Percentiles rank a stretch among this genome's conserved stretches.
phyloP scores from a whole-genome alignment of 163 green algal species.

The Scenedesmus sp. region DNA sequence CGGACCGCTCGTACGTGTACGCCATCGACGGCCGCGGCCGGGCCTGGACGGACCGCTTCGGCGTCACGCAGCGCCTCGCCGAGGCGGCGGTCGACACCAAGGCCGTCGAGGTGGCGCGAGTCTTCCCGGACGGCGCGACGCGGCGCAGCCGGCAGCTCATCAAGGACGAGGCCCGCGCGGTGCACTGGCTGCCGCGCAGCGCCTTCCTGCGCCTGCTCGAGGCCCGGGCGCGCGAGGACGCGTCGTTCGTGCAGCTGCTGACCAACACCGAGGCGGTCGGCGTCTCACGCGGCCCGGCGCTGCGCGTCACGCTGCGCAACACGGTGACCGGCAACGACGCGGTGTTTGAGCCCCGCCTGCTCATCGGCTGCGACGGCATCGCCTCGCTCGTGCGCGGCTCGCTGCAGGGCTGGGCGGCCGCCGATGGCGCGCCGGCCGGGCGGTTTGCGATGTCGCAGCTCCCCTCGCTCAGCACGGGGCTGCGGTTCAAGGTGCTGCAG shows the following conservation, averaged over 20 bases:
- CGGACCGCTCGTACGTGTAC: slow-evolving; percentile 52
- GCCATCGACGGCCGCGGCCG: slow-evolving; percentile 52
- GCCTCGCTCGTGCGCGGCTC: slow-evolving; percentile 24
- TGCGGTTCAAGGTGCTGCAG: slow-evolving; percentile 60
- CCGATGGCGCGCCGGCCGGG: neutral
- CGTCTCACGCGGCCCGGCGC: neutral
- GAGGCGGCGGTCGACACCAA: slow-evolving; percentile 26
- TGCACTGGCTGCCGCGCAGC: slow-evolving; percentile 34
- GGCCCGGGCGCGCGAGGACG: neutral
- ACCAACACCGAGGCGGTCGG: slow-evolving; percentile 21
- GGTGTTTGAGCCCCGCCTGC: slow-evolving; percentile 41
- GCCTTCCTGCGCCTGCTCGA: slow-evolving; percentile 27
- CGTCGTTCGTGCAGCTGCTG: neutral
- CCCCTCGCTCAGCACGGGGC: slow-evolving; percentile 46
- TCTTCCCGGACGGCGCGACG: slow-evolving; percentile 6
- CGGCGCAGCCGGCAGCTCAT: neutral
- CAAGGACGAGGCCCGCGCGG: slow-evolving; percentile 18
- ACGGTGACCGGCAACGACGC: neutral
- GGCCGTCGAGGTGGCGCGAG: slow-evolving; percentile 14
- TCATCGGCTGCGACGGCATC: slow-evolving; percentile 59
- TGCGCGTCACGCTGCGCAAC: slow-evolving; percentile 18
- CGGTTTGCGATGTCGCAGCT: slow-evolving; percentile 38
- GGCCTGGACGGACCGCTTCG: slow-evolving; percentile 34
- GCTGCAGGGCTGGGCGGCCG: slow-evolving; percentile 25
- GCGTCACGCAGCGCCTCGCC: slow-evolving; percentile 34